A percentile compares a stretch with the other conserved stretches of the same genome.
Evolutionary conservation across 495 filamentous ascomycete genomes (phyloP).

Genomic region (Eremomyces bilateralis): DNA sequence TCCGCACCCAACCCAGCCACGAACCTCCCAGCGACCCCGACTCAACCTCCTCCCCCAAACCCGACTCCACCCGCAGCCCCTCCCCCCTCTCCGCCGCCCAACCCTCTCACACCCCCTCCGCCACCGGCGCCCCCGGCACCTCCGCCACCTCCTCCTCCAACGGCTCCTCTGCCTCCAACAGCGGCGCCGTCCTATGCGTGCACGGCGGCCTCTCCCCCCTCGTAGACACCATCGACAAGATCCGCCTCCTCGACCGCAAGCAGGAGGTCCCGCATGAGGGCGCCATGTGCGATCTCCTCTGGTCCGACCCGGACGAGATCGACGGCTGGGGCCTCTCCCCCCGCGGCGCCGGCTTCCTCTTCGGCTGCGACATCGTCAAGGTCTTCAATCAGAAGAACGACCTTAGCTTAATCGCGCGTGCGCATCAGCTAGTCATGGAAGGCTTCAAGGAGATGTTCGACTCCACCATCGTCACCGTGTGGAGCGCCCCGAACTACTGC

Average conservation of each 20-base stretch:
- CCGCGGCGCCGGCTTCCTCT: constrained; percentile 86
- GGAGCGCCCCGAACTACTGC: constrained; percentile 96
- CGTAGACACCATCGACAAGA: constrained; percentile 89
- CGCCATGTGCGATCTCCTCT: constrained; percentile 94
- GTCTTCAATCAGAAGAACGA: constrained; percentile 88
- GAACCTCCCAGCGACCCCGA: constrained; percentile 13
- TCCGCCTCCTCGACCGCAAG: constrained; percentile 83
- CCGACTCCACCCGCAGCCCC: constrained; percentile 23
- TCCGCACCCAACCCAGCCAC: no score
- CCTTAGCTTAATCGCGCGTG: constrained; percentile 73
- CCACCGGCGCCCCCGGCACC: constrained; percentile 54
- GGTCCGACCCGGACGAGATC: constrained; percentile 96
- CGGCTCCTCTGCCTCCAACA: constrained; percentile 36
- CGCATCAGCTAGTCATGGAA: constrained; percentile 97
- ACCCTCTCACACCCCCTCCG: no score
- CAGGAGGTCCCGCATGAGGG: constrained; percentile 98
- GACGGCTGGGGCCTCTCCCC: constrained; percentile 94
- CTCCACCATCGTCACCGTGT: constrained; percentile 81
- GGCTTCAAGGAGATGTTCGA: constrained; percentile 99
- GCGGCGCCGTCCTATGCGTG: constrained; percentile 77
- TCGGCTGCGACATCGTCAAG: constrained; percentile 90
- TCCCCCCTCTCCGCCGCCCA: constrained; percentile 23
- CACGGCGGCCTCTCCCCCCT: constrained; percentile 84
- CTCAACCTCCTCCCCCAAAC: constrained; percentile 3
- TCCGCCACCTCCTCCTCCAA: constrained; percentile 46